Percentiles rank a stretch among this genome's conserved stretches.
phyloP scores from a whole-genome alignment of 176 grass and related monocot genomes.

The Luzula sylvatica region DNA sequence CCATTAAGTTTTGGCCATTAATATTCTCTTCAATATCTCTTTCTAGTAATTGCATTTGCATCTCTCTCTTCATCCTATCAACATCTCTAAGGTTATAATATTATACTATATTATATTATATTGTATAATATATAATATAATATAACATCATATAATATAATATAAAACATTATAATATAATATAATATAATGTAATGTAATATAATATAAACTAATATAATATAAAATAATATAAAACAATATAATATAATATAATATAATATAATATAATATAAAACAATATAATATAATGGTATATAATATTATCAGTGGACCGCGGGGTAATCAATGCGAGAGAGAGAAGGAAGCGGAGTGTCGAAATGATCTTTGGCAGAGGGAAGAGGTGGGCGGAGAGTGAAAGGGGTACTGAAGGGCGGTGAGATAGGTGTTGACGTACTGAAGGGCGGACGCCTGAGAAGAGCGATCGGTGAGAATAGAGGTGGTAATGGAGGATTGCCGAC shows the following conservation, averaged over 20 bases:
- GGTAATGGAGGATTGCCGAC: background rate
- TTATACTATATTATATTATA: too few relatives aligned
- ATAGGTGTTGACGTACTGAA: slow-evolving; percentile 54
- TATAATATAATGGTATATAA: too few relatives aligned
- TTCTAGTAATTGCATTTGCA: slow-evolving; percentile 40
- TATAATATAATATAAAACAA: too few relatives aligned
- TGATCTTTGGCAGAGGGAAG: slow-evolving; percentile 59
- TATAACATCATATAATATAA: too few relatives aligned
- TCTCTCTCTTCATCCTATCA: slow-evolving; percentile 63
- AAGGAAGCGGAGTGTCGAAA: slow-evolving; percentile 40
- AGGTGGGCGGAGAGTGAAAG: slow-evolving; percentile 34
- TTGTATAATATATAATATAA: too few relatives aligned
- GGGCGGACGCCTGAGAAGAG: slow-evolving; percentile 45
- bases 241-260: too few relatives aligned
- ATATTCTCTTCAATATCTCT: slow-evolving; percentile 44
- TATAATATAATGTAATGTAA: too few relatives aligned
- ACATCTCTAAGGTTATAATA: slow-evolving; percentile 50
- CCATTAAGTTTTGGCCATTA: slow-evolving; percentile 25
- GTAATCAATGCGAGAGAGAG: slow-evolving; percentile 14
- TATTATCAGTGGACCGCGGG: background rate
- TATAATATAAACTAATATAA: too few relatives aligned
- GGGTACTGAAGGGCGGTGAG: slow-evolving; percentile 27
- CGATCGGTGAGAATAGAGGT: slow-evolving; percentile 50
- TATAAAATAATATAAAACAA: too few relatives aligned
- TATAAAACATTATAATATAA: too few relatives aligned